Evolutionary conservation across 2,329 filamentous ascomycete genomes (phyloP), one percentile per base, ranked within the genome.

Genomic region (Aspergillus vadensis): DNA sequence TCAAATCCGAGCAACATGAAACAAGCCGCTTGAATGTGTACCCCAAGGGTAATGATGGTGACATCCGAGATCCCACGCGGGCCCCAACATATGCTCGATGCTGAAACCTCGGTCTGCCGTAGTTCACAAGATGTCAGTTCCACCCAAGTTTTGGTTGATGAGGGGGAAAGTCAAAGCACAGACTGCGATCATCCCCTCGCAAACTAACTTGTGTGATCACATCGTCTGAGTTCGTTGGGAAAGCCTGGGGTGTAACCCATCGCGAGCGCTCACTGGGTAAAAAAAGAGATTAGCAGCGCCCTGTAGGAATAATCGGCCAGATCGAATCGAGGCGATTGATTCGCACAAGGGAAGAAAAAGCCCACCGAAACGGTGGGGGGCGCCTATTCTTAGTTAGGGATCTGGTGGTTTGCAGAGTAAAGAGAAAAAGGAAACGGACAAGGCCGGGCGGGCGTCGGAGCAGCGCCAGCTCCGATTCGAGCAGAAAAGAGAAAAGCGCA

Each of bases 391-490:
- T 53, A 41, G 32, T 19, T 19, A 10, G n/a, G 12, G 12, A 36
- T 15, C 15, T 36, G 5, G 5, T 36, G 32, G 32, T 36, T 36
- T 36, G 32, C 12, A 36, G 32, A 9, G 32, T 36, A 15, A 12
- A 5, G 41, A 21, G 19, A 44, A 21, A 5, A 12, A 21, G 41
- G 17, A 36, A 43, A 48, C 50, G 55, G 32, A 36, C 32, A 51
- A 50, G n/a, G 23, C 25, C 41, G 17, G 47, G 47, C 47, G 23
- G 47, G 4, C 25, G 25, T 32, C 47, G 47, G 50, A 17, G 32
- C 25, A 30, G 25, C 47, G 47, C 47, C 25, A 48, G 32, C 58
- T 66, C 64, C 61, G 59, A 62, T 63, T 66, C 59, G 62, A 59
- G 49, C 58, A 50, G 54, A 38, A n/a, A 44, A 44, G 38, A 44